Conservation (phyloP, 2,329 filamentous ascomycete genomes). For the Drechslera avenae region DNA sequence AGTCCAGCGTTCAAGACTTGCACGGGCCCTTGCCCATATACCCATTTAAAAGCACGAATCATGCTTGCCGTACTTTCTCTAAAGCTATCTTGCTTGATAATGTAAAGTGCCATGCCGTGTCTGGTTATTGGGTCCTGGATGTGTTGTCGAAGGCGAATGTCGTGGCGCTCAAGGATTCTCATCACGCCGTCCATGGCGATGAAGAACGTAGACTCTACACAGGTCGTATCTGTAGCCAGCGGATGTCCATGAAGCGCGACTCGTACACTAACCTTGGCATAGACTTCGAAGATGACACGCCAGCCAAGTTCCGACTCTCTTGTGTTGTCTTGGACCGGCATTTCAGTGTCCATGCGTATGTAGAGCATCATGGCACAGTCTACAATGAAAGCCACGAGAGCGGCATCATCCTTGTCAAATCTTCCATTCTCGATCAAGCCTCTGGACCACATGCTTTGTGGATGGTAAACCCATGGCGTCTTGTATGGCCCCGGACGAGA, state of each 20-base stretch:
- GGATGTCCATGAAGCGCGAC: not conserved
- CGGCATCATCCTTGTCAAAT: not conserved
- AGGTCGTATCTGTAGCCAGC: not conserved
- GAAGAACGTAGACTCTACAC: not conserved
- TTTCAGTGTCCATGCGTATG: not conserved
- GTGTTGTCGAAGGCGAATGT: not conserved
- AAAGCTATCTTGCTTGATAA: not conserved
- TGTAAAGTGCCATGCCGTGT: not conserved
- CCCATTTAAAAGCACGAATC: slow-evolving; percentile 2
- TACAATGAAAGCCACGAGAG: slow-evolving; percentile 4
- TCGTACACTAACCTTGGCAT: not conserved
- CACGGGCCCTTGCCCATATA: slow-evolving; percentile 1
- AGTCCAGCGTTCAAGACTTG: not conserved
- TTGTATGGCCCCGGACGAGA: not conserved
- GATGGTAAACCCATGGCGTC: not conserved
- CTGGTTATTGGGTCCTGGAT: not conserved
- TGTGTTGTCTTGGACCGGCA: not conserved
- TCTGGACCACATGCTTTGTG: not conserved
- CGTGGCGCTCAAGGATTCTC: slow-evolving; percentile 1
- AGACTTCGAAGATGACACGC: not conserved
- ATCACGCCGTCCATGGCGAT: not conserved
- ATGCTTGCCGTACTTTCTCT: not conserved
- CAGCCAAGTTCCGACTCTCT: too few relatives aligned
- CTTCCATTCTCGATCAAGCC: not conserved
- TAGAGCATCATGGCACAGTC: slow-evolving; percentile 7